Evolutionary conservation across 441 rosid genomes (phyloP).

Genomic region (Omphalea diandra): DNA sequence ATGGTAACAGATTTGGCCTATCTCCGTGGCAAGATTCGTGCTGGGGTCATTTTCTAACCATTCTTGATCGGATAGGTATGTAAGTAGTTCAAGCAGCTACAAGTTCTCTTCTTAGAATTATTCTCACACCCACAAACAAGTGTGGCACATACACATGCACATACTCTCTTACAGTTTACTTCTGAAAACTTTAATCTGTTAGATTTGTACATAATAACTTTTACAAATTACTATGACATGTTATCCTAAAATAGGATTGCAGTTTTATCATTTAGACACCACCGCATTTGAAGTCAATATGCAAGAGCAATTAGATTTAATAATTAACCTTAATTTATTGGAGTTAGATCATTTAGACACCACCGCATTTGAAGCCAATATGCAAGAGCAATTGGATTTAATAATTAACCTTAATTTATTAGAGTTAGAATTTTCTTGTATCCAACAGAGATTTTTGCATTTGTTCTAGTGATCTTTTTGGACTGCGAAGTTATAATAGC

Average conservation of each 20-base stretch:
- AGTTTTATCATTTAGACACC: background rate
- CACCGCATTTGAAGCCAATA: too few species aligned
- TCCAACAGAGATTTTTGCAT: background rate
- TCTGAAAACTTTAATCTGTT: background rate
- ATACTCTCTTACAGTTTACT: background rate
- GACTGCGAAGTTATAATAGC: background rate
- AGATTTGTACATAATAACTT: background rate
- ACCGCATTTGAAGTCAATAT: too few species aligned
- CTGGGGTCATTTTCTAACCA: constrained; percentile 32
- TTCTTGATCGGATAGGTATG: constrained; percentile 41
- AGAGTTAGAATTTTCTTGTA: background rate
- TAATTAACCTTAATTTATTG: background rate
- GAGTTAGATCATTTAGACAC: background rate
- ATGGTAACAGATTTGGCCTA: constrained; percentile 24
- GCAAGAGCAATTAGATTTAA: too few species aligned
- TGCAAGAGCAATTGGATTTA: too few species aligned
- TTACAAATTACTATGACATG: background rate
- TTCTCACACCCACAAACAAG: too few species aligned
- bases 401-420: too few species aligned
- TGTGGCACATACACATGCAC: background rate
- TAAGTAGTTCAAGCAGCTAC: background rate
- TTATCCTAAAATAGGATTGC: background rate
- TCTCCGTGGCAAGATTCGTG: constrained; percentile 26
- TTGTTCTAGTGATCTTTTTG: background rate
- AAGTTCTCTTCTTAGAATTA: background rate